Evolutionary conservation across 2,329 filamentous ascomycete species (phyloP).

Genomic region (Botryosphaeria dothidea): DNA sequence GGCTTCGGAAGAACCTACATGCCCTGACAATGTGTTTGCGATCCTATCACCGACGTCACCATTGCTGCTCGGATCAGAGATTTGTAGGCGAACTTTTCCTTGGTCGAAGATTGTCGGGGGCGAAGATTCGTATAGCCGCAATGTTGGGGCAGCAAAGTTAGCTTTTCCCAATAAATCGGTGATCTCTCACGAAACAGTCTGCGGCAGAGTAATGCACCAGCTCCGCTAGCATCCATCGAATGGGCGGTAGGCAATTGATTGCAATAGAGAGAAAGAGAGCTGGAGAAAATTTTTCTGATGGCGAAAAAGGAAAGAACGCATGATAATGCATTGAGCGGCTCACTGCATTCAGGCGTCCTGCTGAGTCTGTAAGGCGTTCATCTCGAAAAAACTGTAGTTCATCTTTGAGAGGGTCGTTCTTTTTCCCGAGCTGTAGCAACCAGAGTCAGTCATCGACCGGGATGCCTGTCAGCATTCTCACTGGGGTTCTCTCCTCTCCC

Average conservation of each 20-base stretch:
- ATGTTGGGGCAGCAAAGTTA: background rate
- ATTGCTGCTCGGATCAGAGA: background rate
- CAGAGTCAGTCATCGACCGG: background rate
- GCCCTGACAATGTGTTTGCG: background rate
- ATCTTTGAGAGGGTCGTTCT: background rate
- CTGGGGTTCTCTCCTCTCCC: background rate
- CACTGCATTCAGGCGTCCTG: background rate
- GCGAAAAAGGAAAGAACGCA: background rate
- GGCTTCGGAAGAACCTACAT: background rate
- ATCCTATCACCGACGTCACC: background rate
- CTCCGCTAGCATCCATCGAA: background rate
- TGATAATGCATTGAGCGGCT: background rate
- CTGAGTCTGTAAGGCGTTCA: background rate
- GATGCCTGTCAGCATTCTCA: background rate
- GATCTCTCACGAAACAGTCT: background rate
- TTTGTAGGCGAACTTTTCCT: background rate
- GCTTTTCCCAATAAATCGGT: background rate
- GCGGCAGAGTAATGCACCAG: background rate
- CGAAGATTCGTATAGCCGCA: background rate
- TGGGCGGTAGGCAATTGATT: background rate
- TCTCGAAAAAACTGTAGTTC: background rate
- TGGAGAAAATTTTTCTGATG: background rate
- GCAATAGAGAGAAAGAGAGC: background rate
- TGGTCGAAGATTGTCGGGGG: background rate
- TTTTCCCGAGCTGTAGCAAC: background rate